phyloP scores from a whole-genome alignment of 208 protist genomes.

The Acanthamoeba sp. region DNA sequence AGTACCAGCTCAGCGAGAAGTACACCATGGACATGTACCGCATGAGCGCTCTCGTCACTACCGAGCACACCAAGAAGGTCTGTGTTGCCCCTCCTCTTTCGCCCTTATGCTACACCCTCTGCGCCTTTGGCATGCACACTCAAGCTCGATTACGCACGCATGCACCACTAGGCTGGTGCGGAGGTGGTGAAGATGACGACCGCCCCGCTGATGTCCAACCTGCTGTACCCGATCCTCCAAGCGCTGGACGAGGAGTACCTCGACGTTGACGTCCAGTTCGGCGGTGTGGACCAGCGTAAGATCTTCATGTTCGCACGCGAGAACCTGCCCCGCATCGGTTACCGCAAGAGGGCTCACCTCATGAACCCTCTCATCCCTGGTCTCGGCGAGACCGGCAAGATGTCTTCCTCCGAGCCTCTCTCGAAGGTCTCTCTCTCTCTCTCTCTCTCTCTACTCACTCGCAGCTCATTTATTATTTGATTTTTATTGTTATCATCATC shows the following conservation, averaged over 20 bases:
- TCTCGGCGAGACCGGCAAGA: slow-evolving; percentile 81
- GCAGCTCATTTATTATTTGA: no score
- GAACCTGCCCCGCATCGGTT: slow-evolving; percentile 84
- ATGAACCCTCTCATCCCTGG: slow-evolving; percentile 87
- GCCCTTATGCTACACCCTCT: background rate
- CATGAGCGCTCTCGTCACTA: slow-evolving; percentile 74
- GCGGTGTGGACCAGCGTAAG: slow-evolving; percentile 88
- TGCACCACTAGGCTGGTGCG: slow-evolving; percentile 79
- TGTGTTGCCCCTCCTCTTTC: background rate
- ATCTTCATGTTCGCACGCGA: slow-evolving; percentile 87
- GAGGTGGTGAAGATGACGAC: slow-evolving; percentile 84
- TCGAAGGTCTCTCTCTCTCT: slow-evolving; percentile 75
- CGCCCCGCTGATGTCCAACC: slow-evolving; percentile 74
- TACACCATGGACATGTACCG: slow-evolving; percentile 85
- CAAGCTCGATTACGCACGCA: background rate
- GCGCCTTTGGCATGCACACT: no score
- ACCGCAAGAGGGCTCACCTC: slow-evolving; percentile 84
- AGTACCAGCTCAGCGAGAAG: slow-evolving; percentile 81
- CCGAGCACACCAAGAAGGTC: slow-evolving; percentile 79
- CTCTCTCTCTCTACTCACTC: no score
- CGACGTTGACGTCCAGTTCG: slow-evolving; percentile 85
- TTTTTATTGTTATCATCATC: no score
- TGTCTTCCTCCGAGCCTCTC: slow-evolving; percentile 81
- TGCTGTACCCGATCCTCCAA: slow-evolving; percentile 85
- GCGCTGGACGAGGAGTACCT: slow-evolving; percentile 87